Conservation (phyloP, 1,284 basidiomycete genomes). For the Thecaphora thlaspeos region DNA sequence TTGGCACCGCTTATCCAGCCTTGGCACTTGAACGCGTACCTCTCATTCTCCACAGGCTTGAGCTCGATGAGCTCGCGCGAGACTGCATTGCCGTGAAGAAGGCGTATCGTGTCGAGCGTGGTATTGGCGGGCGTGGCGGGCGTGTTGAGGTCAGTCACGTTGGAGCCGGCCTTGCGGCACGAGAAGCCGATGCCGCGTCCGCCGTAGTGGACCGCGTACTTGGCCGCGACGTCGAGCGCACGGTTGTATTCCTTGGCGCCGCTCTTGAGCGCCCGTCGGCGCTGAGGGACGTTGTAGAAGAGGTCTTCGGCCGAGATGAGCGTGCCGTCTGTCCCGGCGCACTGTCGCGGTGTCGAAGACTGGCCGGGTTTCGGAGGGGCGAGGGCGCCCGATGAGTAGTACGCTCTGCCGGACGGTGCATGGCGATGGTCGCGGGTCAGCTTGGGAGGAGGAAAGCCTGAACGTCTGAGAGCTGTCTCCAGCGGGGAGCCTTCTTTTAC, state of each 20-base stretch:
- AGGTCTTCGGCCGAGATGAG: constrained; percentile 89
- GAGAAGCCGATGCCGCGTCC: constrained; percentile 70
- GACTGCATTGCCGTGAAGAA: constrained; percentile 78
- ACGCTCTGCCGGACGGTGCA: constrained; percentile 20
- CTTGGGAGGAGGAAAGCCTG: background rate
- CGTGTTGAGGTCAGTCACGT: constrained; percentile 71
- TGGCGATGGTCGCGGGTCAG: background rate
- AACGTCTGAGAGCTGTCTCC: too few relatives aligned
- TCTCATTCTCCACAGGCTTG: constrained; percentile 37
- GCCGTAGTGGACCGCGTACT: constrained; percentile 68
- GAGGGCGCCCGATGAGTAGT: constrained; percentile 41
- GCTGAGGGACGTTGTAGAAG: constrained; percentile 90
- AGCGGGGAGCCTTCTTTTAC: too few relatives aligned
- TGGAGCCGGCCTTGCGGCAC: constrained; percentile 59
- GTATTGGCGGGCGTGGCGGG: constrained; percentile 66
- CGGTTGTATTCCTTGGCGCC: constrained; percentile 88
- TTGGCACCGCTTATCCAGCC: constrained; percentile 83
- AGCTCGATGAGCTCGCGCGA: constrained; percentile 73
- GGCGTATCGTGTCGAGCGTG: constrained; percentile 71
- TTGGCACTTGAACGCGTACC: constrained; percentile 58
- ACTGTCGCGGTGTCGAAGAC: constrained; percentile 68
- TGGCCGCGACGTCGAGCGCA: constrained; percentile 88
- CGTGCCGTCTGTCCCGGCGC: constrained; percentile 92
- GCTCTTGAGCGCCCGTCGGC: constrained; percentile 79
- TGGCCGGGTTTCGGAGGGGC: constrained; percentile 40